phyloP scores from a whole-genome alignment of 345 rosid genomes.

The Eucalyptus marginata region DNA sequence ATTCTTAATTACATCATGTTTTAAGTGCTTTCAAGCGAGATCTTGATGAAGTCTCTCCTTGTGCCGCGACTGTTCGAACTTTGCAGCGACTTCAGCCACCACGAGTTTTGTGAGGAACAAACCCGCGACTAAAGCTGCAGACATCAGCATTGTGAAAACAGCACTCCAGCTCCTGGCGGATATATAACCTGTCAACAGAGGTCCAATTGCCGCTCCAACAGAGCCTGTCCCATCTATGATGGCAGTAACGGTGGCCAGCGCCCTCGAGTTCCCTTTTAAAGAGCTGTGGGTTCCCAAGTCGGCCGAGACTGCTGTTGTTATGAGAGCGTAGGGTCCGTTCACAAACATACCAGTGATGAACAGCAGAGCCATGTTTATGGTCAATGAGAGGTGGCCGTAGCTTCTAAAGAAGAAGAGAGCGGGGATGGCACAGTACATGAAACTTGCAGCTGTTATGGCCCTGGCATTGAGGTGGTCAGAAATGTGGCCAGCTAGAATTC shows the following conservation, averaged over 20 bases:
- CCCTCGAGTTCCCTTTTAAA: conserved; percentile 74
- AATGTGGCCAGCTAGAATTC: conserved; percentile 89
- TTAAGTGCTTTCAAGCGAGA: not conserved
- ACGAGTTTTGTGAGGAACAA: conserved; percentile 69
- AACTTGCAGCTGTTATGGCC: conserved; percentile 89
- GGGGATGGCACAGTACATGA: conserved; percentile 89
- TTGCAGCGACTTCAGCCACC: conserved; percentile 62
- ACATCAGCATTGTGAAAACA: conserved; percentile 93
- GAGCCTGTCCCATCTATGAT: conserved; percentile 98
- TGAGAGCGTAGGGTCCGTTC: conserved; percentile 89
- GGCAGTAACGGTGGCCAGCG: conserved; percentile 94
- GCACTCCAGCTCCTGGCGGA: conserved; percentile 80
- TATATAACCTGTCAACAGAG: conserved; percentile 77
- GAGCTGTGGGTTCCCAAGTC: conserved; percentile 96
- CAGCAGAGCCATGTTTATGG: conserved; percentile 53
- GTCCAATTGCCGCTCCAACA: conserved; percentile 96
- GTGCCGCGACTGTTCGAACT: conserved; percentile 40
- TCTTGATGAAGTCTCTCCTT: conserved; percentile 1
- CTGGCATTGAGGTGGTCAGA: conserved; percentile 74
- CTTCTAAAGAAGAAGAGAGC: conserved; percentile 72
- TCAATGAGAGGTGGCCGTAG: conserved; percentile 69
- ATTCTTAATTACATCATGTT: conserved; percentile 7
- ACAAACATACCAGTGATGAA: conserved; percentile 82
- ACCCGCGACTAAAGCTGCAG: conserved; percentile 72
- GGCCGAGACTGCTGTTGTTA: conserved; percentile 94